phyloP scores from a whole-genome alignment of 2,329 filamentous ascomycete genomes.

The Onygenales sp. region DNA sequence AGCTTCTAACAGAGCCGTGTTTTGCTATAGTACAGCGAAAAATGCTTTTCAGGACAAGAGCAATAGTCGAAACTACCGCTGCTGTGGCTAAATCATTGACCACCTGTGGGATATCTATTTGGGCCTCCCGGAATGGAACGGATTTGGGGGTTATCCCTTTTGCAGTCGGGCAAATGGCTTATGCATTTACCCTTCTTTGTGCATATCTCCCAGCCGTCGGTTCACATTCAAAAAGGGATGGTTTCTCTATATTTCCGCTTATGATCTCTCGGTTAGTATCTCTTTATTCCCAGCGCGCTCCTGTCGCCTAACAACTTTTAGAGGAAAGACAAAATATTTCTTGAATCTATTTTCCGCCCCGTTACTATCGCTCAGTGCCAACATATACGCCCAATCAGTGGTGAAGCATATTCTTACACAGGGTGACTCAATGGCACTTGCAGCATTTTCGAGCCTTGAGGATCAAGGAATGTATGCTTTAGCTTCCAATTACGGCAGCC shows the following conservation, averaged over 20 bases:
- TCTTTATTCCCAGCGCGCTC: background rate
- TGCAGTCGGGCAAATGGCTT: constrained; percentile 73
- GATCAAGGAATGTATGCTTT: constrained; percentile 89
- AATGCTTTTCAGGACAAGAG: constrained; percentile 69
- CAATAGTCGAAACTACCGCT: constrained; percentile 71
- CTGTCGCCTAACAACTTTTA: constrained; percentile 12
- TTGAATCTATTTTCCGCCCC: constrained; percentile 57
- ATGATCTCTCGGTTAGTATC: constrained; percentile 35
- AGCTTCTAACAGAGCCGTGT: constrained; percentile 76
- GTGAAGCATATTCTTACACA: constrained; percentile 93
- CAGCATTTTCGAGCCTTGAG: constrained; percentile 62
- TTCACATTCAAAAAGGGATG: constrained; percentile 44
- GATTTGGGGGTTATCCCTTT: constrained; percentile 76
- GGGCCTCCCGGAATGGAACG: constrained; percentile 43
- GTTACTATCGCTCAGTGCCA: constrained; percentile 64
- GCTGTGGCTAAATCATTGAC: constrained; percentile 67
- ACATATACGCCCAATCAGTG: constrained; percentile 75
- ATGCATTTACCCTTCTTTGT: constrained; percentile 57
- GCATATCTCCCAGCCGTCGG: constrained; percentile 61
- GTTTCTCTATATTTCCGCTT: constrained; percentile 59
- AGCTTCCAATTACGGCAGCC: constrained; percentile 86
- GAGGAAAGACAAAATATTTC: constrained; percentile 37
- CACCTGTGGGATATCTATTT: constrained; percentile 63
- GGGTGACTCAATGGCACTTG: constrained; percentile 83
- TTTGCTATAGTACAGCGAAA: constrained; percentile 82